Evolutionary conservation across 2,329 filamentous ascomycete genomes (phyloP), one percentile per base, ranked within the genome.

Genomic region (Hymenoscyphus fraxineus): DNA sequence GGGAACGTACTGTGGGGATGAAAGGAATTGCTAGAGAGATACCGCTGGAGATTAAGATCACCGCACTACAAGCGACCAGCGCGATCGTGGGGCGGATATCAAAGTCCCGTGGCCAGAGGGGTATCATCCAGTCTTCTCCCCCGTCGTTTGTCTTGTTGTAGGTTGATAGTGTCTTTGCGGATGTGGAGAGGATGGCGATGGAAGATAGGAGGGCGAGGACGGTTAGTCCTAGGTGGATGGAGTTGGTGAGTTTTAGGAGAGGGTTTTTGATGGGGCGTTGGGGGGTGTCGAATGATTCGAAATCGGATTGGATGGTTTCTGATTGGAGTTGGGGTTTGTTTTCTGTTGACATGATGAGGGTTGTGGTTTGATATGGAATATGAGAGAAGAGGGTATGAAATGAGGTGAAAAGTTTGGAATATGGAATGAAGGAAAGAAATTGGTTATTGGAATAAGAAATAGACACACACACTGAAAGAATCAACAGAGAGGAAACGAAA

Each of bases 21-120:
- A 83, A 83, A 76, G 80, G 80, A 62, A 77, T 78, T 16, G 80
- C 67, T 60, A 88, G 73, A 6, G 82, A 82, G 10, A 81, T 69
- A 2, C 78, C 70, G 70, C 82, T 86, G 65, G 79, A 74, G 7
- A 83, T 62, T 6, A 82, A 73, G 9, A 87, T 78, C 57, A 88
- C 75, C 40, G 77, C 74, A 60, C 84, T 80, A 44, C 82, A 82
- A 32, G 78, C 79, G 19, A 87, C 79, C 32, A 87, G 77, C 9
- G 84, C 82, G 38, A 83, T 76, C 2, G 83, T 85, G 2, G 85
- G 85, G 58, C 83, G 79, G 40, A 85, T 72, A 72, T 88, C 81
- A 71, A 88, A 84, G 38, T 81, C 75, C 15, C 78, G 75, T 0
- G 86, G 86, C 86, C 86, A 88, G 59, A 88, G 72, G 0, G 84